Conservation (phyloP, 148 eudicot genomes). For the Camellia lanceoleosa region DNA sequence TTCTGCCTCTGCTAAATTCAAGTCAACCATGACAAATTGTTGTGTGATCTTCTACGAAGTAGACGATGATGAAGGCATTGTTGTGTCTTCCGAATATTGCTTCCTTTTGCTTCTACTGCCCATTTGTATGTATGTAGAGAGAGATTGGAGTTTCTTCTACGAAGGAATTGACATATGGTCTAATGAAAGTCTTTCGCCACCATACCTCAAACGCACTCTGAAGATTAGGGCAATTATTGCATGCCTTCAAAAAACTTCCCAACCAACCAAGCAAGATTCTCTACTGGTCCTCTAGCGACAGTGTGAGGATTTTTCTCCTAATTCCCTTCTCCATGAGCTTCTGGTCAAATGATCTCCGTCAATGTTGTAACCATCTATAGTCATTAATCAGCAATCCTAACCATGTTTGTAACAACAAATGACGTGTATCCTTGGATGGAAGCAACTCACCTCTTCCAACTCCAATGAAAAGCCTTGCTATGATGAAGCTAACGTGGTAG, state of each 20-base stretch:
- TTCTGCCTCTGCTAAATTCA: no score
- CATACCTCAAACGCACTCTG: slow-evolving; percentile 94
- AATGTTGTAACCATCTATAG: slow-evolving; percentile 84
- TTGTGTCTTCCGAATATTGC: no score
- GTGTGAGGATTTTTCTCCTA: slow-evolving; percentile 80
- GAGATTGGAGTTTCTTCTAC: no score
- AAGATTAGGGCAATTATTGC: slow-evolving; percentile 89
- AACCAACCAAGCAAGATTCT: slow-evolving; percentile 76
- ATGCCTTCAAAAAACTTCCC: slow-evolving; percentile 65
- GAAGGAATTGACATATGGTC: slow-evolving; percentile 39
- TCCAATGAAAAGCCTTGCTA: slow-evolving; percentile 81
- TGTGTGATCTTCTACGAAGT: no score
- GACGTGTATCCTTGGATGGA: slow-evolving; percentile 73
- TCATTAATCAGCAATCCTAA: slow-evolving; percentile 78
- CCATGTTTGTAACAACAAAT: slow-evolving; percentile 63
- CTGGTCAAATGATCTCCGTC: slow-evolving; percentile 76
- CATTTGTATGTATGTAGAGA: no score
- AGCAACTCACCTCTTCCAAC: slow-evolving; percentile 86
- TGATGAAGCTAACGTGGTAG: slow-evolving; percentile 63
- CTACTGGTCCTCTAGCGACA: slow-evolving; percentile 89
- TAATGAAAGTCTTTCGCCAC: slow-evolving; percentile 90
- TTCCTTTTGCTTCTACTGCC: no score
- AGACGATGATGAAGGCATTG: no score
- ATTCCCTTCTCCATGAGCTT: slow-evolving; percentile 91
- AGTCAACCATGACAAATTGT: no score